Base-by-base conservation (phyloP, 352 stramenopile species). In the Phytophthora constricta region DNA sequence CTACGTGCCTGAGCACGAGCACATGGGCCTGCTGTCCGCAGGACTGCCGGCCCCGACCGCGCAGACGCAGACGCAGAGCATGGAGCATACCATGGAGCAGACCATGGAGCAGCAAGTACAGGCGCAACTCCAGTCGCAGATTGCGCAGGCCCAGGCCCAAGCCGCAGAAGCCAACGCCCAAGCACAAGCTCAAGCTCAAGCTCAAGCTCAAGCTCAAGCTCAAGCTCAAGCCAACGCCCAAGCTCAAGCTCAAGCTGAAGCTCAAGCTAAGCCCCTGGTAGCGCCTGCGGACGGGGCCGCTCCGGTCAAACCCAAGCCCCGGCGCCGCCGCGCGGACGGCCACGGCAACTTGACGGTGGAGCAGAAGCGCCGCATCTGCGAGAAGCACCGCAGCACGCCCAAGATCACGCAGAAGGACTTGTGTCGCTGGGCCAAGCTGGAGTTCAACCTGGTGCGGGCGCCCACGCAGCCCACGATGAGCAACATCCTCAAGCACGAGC, bases 391-490 rank as follows among this genome's bases (percentile, higher is more conserved):
- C 23, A 84, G 68, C 54, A 94, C 86, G 68, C 87, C 87, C 53
- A 94, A 94, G 74, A 94, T 94, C 72, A 96, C 87, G 64, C 87
- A 96, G 68, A 94, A 96, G 69, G 87, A 96, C 62, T 54, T 96
- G 39, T 94, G 86, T 52, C 86, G 87, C 55, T 96, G 87, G 87
- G 87, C 87, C 51, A 96, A 94, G 80, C 85, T 94, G 66, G 86
- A 96, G 82, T 96, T 96, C 59, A 91, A 92, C 62, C 75, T 96
- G 19, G 79, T 87, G 52, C 90, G 91, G 52, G 86, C 81, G 25
- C 87, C 87, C 33, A 96, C 86, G 72, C 86, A 92, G 68, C 81
- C 81, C 13, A 91, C 85, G 13, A 91, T 91, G 81, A 85, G 67
- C 72, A 93, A 91, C 65, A 93, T 96, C 63, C 83, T 96, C 62